Percentiles rank a stretch among this genome's conserved stretches.
Evolutionary conservation across 2,329 filamentous ascomycete species (phyloP).

Genomic region (Huntiella abstrusa): DNA sequence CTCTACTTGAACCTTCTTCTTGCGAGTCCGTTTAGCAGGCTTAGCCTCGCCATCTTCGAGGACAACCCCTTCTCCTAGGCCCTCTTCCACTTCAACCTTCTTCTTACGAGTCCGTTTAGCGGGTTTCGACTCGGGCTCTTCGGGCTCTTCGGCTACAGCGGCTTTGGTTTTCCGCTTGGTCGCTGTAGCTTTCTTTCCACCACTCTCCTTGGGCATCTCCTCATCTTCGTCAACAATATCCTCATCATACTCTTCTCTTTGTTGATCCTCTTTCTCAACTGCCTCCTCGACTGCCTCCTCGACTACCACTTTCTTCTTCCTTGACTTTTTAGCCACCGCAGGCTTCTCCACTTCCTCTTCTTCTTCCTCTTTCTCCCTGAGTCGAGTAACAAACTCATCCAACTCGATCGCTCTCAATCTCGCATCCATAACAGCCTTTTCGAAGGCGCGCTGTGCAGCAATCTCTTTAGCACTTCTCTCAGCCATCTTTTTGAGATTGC

Average conservation of each 20-base stretch:
- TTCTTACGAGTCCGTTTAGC: neutral
- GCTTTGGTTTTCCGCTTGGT: neutral
- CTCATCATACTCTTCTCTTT: neutral
- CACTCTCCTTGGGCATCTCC: neutral
- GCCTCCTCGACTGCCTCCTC: neutral
- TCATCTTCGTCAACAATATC: neutral
- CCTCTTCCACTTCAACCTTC: neutral
- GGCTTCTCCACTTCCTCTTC: constrained; percentile 4
- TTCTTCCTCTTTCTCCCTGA: neutral
- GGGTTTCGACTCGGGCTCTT: neutral
- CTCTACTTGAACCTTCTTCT: neutral
- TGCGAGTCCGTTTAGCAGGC: neutral
- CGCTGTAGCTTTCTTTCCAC: neutral
- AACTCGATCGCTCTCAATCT: too few species aligned
- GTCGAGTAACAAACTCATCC: too few species aligned
- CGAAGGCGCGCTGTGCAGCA: too few species aligned
- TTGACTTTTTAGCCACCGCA: neutral
- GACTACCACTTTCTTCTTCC: neutral
- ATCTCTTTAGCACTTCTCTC: too few species aligned
- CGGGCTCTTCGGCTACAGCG: neutral
- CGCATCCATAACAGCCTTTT: neutral
- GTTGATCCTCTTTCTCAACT: neutral
- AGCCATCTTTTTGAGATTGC: too few species aligned
- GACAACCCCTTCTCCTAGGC: neutral
- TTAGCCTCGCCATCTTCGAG: neutral